A percentile compares a stretch with the other conserved stretches of the same genome.
phyloP scores from a whole-genome alignment of 1,284 basidiomycete species.

The Ustilago tritici region DNA sequence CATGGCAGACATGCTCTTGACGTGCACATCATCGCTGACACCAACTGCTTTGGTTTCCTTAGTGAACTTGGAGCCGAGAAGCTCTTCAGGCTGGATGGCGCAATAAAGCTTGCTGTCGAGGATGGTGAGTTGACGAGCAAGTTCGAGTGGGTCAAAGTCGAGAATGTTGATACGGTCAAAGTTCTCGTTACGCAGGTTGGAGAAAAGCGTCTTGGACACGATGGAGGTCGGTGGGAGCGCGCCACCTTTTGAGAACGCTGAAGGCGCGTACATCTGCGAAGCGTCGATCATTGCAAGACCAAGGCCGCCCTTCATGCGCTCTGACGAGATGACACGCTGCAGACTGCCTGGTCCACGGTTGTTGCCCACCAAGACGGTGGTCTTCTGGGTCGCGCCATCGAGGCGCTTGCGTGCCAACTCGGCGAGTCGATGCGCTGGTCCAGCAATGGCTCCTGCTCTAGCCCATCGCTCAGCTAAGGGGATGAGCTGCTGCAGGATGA shows the following conservation, averaged over 20 bases:
- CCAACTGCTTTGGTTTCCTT: constrained; percentile 57
- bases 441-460: constrained; percentile 73
- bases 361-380: constrained; percentile 46
- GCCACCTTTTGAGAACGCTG: constrained; percentile 43
- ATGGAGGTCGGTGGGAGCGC: constrained; percentile 74
- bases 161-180: constrained; percentile 75
- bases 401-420: constrained; percentile 54
- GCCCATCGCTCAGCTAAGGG: constrained; percentile 76
- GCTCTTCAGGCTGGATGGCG: constrained; percentile 70
- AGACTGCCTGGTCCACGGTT: constrained; percentile 56
- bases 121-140: constrained; percentile 74
- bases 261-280: constrained; percentile 56
- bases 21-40: constrained; percentile 55
- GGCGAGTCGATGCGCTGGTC: constrained; percentile 75
- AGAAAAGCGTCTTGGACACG: constrained; percentile 83
- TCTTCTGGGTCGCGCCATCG: constrained; percentile 41
- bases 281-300: constrained; percentile 50
- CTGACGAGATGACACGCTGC: constrained; percentile 66
- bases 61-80: constrained; percentile 69
- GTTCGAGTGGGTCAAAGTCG: constrained; percentile 83
- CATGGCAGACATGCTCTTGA: constrained; percentile 70
- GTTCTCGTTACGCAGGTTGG: constrained; percentile 71
- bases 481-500: constrained; percentile 74
- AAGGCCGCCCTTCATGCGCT: constrained; percentile 55
- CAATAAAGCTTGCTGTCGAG: constrained; percentile 69